Conservation (phyloP, 2,329 filamentous ascomycete genomes). For the Scleromitrula shiraiana region DNA sequence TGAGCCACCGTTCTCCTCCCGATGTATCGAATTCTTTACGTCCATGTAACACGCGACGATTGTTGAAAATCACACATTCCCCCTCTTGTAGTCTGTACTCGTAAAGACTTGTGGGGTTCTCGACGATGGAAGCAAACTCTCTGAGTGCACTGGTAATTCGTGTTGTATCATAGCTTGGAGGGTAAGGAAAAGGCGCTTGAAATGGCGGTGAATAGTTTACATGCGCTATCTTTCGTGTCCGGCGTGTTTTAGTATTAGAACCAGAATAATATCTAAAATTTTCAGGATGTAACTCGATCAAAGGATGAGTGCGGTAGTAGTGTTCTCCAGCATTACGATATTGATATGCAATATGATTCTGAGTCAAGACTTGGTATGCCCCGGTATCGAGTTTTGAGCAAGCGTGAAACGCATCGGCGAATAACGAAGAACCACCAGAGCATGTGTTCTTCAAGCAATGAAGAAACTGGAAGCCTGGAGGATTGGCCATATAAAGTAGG, state of each 20-base stretch:
- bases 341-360: conserved; percentile 49
- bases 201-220: conserved; percentile 76
- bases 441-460: conserved; percentile 81
- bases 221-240: conserved; percentile 5
- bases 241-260: conserved; percentile 21
- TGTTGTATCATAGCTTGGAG: conserved; percentile 34
- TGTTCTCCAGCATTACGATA: conserved; percentile 58
- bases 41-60: conserved; percentile 77
- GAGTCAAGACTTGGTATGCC: conserved; percentile 34
- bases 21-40: conserved; percentile 63
- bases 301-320: conserved; percentile 51
- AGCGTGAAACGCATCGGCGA: conserved; percentile 66
- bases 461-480: conserved; percentile 77
- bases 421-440: conserved; percentile 76
- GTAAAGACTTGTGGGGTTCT: conserved; percentile 49
- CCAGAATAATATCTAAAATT: too few species aligned
- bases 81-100: conserved; percentile 69
- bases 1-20: conserved; percentile 68
- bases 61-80: conserved; percentile 91
- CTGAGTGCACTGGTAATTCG: background rate
- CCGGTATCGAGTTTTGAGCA: conserved; percentile 35
- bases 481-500: conserved; percentile 73
- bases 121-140: conserved; percentile 5
- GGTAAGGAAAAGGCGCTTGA: conserved; percentile 42
- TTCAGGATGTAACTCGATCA: conserved; percentile 37